phyloP scores from a whole-genome alignment of 2,329 filamentous ascomycete species.

The Lithohypha guttulata region DNA sequence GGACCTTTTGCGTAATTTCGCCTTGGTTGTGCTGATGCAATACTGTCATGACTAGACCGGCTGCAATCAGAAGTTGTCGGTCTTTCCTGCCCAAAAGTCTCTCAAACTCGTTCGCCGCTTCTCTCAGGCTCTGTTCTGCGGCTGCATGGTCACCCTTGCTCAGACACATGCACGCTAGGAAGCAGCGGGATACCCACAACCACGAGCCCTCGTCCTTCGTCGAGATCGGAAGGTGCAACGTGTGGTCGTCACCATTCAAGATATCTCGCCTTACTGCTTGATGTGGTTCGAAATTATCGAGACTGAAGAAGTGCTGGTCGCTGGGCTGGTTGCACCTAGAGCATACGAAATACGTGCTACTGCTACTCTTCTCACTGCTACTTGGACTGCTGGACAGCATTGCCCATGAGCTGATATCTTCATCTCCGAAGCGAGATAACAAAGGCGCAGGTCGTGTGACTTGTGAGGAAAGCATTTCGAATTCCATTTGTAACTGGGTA shows the following conservation, averaged over 20 bases:
- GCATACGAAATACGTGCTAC: constrained; percentile 15
- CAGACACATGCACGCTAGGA: constrained; percentile 21
- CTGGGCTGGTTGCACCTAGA: constrained; percentile 16
- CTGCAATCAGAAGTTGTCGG: constrained; percentile 9
- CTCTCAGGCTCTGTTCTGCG: constrained; percentile 14
- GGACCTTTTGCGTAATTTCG: constrained; percentile 15
- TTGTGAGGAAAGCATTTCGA: constrained; percentile 19
- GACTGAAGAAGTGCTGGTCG: constrained; percentile 18
- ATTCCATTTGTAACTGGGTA: constrained; percentile 12
- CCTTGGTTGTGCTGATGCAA: constrained; percentile 20
- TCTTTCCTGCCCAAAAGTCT: constrained; percentile 17
- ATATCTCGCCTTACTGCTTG: constrained; percentile 4
- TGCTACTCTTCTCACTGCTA: constrained; percentile 12
- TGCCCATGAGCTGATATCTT: constrained; percentile 19
- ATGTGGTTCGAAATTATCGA: constrained; percentile 6
- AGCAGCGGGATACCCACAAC: constrained; percentile 22
- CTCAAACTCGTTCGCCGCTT: constrained; percentile 19
- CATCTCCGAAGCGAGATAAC: constrained; percentile 16
- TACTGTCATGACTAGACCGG: constrained; percentile 13
- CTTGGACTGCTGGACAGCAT: constrained; percentile 16
- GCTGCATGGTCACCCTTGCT: constrained; percentile 14
- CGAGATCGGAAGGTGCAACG: constrained; percentile 16
- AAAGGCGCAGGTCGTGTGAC: constrained; percentile 15
- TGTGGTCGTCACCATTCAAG: constrained; percentile 9
- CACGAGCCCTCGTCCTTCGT: constrained; percentile 19